phyloP scores from a whole-genome alignment of 306 rosid genomes.

The Prunus salicina region DNA sequence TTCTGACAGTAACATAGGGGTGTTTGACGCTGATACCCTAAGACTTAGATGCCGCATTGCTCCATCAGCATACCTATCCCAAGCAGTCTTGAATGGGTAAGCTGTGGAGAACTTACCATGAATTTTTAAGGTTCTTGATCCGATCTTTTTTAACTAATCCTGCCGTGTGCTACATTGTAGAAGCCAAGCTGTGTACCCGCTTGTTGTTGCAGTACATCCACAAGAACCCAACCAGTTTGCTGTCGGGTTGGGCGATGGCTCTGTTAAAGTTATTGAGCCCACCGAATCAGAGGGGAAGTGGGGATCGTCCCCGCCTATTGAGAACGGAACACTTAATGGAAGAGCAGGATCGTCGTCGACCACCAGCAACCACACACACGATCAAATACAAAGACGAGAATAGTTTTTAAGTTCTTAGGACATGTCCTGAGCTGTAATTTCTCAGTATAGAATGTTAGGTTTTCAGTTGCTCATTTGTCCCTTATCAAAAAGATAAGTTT shows the following conservation, averaged over 20 bases:
- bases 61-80: slow-evolving; percentile 59
- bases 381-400: slow-evolving; percentile 61
- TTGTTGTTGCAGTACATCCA: slow-evolving; percentile 74
- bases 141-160: neutral
- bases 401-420: slow-evolving; percentile 25
- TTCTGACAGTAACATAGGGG: slow-evolving; percentile 73
- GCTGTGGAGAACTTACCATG: slow-evolving; percentile 9
- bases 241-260: slow-evolving; percentile 70
- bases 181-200: slow-evolving; percentile 60
- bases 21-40: slow-evolving; percentile 77
- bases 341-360: slow-evolving; percentile 58
- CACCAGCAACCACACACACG: slow-evolving; percentile 67
- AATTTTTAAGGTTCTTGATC: neutral
- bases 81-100: slow-evolving; percentile 56
- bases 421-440: slow-evolving; percentile 32
- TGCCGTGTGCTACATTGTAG: slow-evolving; percentile 34
- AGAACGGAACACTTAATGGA: slow-evolving; percentile 55
- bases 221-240: slow-evolving; percentile 71
- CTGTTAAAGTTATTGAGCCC: slow-evolving; percentile 83
- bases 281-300: slow-evolving; percentile 65
- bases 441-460: slow-evolving; percentile 27
- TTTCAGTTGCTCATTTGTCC: slow-evolving; percentile 31
- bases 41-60: slow-evolving; percentile 77
- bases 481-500: slow-evolving; percentile 28
- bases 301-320: slow-evolving; percentile 63